Conservation (phyloP, 1,284 basidiomycete genomes). For the Cutaneotrichosporon cavernicola region DNA sequence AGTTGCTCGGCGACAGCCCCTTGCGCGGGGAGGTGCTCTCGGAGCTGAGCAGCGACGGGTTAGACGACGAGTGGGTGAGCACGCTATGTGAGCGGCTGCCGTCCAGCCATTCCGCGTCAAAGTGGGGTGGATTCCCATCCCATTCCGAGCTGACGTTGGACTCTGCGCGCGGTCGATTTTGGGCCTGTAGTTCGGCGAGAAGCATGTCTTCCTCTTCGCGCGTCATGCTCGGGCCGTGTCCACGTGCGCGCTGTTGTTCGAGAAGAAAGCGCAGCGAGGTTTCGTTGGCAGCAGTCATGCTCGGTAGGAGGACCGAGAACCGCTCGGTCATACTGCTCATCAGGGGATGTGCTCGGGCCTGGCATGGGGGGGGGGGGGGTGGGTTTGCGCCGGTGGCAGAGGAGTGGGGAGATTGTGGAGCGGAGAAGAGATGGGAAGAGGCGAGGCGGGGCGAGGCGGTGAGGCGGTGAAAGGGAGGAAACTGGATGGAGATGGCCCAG, state of each 20-base stretch:
- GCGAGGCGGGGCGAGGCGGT: neutral
- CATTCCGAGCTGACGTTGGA: conserved; percentile 25
- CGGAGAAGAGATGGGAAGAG: neutral
- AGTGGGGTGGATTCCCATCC: conserved; percentile 38
- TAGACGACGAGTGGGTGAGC: conserved; percentile 9
- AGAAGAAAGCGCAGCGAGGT: conserved; percentile 39
- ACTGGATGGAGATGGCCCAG: too few relatives aligned
- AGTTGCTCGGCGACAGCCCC: conserved; percentile 6
- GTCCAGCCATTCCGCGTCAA: conserved; percentile 19
- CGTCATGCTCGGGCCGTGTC: conserved; percentile 41
- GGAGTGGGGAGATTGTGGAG: neutral
- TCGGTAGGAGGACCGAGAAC: conserved; percentile 49
- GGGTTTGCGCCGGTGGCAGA: neutral
- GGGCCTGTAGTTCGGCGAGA: conserved; percentile 12
- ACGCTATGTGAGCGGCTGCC: neutral
- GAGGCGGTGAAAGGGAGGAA: neutral
- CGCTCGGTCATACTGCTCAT: conserved; percentile 39
- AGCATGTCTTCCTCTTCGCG: conserved; percentile 49
- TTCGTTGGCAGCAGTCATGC: conserved; percentile 38
- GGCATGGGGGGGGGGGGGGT: too few relatives aligned
- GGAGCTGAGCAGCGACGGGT: conserved; percentile 10
- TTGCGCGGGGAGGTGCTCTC: conserved; percentile 16
- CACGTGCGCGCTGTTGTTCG: conserved; percentile 41
- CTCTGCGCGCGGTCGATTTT: conserved; percentile 4
- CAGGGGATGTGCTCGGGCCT: conserved; percentile 6